phyloP scores from a whole-genome alignment of 148 eudicot genomes.

The Chenopodium berlandieri region DNA sequence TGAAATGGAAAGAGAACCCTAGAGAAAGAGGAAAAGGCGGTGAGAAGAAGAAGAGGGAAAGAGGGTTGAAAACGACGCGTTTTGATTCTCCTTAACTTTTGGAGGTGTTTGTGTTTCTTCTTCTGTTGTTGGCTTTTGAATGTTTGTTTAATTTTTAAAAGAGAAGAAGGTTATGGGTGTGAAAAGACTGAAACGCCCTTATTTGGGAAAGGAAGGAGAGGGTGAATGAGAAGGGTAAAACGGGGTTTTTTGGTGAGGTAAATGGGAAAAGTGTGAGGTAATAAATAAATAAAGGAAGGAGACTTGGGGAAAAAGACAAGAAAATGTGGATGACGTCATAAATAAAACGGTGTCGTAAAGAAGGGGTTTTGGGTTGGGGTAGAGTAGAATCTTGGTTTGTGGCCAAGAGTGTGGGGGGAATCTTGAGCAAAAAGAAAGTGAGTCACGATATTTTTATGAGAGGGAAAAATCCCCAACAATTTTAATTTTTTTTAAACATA shows the following conservation, averaged over 20 bases:
- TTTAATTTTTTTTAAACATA: too few relatives aligned
- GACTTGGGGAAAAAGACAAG: constrained; percentile 9
- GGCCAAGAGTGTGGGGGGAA: background rate
- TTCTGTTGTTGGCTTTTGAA: constrained; percentile 8
- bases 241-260: background rate
- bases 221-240: background rate
- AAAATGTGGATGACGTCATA: too few relatives aligned
- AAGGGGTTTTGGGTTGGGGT: background rate
- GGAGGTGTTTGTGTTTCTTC: constrained; percentile 14
- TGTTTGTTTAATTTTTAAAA: background rate
- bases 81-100: constrained; percentile 28
- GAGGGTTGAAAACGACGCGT: constrained; percentile 16
- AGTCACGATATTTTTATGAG: background rate
- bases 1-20: constrained; percentile 19
- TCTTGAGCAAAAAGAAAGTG: background rate
- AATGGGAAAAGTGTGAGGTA: background rate
- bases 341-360: background rate
- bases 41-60: constrained; percentile 14
- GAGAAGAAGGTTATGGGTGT: background rate
- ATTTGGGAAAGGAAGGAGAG: background rate
- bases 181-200: constrained; percentile 3
- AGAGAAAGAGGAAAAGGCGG: background rate
- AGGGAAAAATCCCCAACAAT: background rate
- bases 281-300: constrained; percentile 2
- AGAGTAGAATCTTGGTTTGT: background rate